Evolutionary conservation across 495 filamentous ascomycete genomes (phyloP).

Genomic region (Acidiella bohemica): DNA sequence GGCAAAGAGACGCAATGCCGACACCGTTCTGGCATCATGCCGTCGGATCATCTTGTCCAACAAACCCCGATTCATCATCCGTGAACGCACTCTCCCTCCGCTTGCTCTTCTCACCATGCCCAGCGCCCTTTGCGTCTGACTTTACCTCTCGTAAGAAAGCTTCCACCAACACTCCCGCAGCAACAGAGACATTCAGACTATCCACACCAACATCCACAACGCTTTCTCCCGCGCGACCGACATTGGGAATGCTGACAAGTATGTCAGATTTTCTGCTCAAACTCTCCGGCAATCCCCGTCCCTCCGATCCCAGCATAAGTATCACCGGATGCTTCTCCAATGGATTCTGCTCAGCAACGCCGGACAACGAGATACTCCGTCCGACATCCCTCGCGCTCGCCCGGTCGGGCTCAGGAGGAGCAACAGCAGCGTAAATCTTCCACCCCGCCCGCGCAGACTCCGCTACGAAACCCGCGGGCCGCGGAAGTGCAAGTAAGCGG

Average conservation of each 20-base stretch:
- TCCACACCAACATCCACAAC: conserved; percentile 39
- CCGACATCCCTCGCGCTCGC: not conserved
- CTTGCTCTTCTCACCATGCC: no score
- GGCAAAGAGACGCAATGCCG: no score
- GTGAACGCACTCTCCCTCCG: no score
- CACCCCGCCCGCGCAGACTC: conserved; percentile 58
- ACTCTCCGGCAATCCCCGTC: conserved; percentile 50
- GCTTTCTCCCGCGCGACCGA: conserved; percentile 6
- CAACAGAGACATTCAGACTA: conserved; percentile 79
- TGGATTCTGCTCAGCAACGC: conserved; percentile 24
- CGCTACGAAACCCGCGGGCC: conserved; percentile 54
- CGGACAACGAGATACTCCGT: not conserved
- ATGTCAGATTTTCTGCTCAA: conserved; percentile 51
- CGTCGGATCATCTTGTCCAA: no score
- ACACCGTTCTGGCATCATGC: no score
- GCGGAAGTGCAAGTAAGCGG: conserved; percentile 50
- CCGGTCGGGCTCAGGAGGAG: conserved; percentile 25
- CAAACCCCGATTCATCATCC: no score
- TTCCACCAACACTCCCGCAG: conserved; percentile 60
- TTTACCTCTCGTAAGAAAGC: no score
- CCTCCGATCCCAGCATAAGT: conserved; percentile 73
- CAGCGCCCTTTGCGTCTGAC: no score
- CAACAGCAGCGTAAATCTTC: conserved; percentile 68
- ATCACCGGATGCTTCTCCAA: conserved; percentile 51
- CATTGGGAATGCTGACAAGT: conserved; percentile 41